These are phyloP conservation scores for Dendrocalamus latiflorus DNA, from an alignment of 202 grass and related monocot genomes.

Conservation along the genomic window DNA sequence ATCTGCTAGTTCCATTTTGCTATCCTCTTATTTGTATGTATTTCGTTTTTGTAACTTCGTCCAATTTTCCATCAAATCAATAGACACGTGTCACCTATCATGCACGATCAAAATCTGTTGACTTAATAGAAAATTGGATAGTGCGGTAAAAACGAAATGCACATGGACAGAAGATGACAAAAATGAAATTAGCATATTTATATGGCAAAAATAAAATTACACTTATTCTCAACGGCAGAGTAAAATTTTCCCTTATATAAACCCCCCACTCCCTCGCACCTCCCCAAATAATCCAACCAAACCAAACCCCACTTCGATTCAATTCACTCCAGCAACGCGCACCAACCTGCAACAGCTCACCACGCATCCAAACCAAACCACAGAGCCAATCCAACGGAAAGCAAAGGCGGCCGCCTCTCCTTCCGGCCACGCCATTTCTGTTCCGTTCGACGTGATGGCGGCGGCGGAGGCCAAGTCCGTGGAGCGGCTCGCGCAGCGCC, in stretches of 20 bases:
- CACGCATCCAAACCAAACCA: not conserved
- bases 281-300: not conserved
- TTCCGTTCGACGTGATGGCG: not conserved
- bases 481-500: constrained; percentile 49
- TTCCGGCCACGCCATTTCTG: not conserved
- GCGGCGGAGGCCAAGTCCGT: constrained; percentile 34
- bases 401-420: not conserved
- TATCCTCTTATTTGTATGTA: too few relatives aligned
- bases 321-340: constrained; percentile 3
- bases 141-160: too few relatives aligned
- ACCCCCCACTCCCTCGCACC: not conserved
- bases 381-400: not conserved
- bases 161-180: too few relatives aligned
- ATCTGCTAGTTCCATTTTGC: too few relatives aligned
- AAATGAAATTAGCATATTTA: too few relatives aligned
- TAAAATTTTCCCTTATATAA: constrained; percentile 10
- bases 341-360: constrained; percentile 9
- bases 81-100: too few relatives aligned
- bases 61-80: too few relatives aligned
- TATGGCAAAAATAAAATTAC: too few relatives aligned
- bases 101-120: too few relatives aligned
- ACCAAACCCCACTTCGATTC: not conserved
- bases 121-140: too few relatives aligned
- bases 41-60: too few relatives aligned
- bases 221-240: too few relatives aligned